Conservation (phyloP, 164 flowering plant species). For the Vitis labrusca region DNA sequence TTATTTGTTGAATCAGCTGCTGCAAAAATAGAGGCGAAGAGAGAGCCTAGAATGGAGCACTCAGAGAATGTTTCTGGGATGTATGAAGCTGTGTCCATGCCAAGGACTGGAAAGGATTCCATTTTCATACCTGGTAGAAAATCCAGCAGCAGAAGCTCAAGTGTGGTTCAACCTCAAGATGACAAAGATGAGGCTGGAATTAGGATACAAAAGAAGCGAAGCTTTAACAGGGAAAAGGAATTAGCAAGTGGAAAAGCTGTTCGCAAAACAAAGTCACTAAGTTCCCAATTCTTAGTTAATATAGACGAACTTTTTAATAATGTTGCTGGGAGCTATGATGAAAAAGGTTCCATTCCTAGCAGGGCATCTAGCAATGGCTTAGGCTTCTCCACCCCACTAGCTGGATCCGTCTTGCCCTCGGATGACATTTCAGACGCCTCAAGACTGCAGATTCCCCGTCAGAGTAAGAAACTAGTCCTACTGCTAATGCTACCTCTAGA, state of each 20-base stretch:
- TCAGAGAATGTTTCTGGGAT: too few relatives aligned
- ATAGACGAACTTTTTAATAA: conserved; percentile 11
- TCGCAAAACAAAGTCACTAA: conserved; percentile 10
- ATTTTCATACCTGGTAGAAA: neutral
- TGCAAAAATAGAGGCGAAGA: too few relatives aligned
- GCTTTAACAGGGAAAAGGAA: neutral
- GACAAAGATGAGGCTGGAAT: neutral
- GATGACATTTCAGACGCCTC: conserved; percentile 10
- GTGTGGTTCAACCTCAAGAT: neutral
- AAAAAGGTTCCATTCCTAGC: conserved; percentile 1
- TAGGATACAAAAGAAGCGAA: neutral
- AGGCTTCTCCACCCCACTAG: neutral
- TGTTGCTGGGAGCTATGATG: neutral
- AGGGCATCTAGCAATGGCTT: too few relatives aligned
- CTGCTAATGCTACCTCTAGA: neutral
- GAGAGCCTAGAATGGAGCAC: too few relatives aligned
- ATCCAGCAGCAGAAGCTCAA: neutral
- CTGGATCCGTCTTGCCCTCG: conserved; percentile 1
- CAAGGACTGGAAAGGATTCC: neutral
- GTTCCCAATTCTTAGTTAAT: conserved; percentile 14
- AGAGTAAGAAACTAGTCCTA: conserved; percentile 4
- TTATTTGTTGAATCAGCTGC: too few relatives aligned
- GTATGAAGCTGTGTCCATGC: too few relatives aligned
- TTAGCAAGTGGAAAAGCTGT: neutral
- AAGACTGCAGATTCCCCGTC: neutral